Conservation (phyloP, 768 basidiomycete genomes). For the Boletus huronensis region DNA sequence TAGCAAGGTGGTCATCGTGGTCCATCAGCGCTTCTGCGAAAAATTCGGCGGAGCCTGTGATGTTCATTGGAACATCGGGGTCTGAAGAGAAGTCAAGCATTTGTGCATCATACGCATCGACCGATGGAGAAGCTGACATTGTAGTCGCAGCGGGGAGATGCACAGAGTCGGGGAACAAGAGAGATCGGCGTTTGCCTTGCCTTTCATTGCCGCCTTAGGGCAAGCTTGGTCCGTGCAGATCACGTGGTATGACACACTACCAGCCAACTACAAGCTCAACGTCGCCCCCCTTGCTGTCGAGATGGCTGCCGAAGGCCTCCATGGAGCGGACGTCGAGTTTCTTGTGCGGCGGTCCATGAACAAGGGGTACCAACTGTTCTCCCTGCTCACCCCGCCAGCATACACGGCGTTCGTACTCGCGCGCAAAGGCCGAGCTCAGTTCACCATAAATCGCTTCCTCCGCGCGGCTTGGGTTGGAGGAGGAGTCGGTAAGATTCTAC, state of each 20-base stretch:
- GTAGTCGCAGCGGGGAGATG: constrained; percentile 12
- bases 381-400: constrained; percentile 57
- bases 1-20: constrained; percentile 42
- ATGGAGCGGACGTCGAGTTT: constrained; percentile 58
- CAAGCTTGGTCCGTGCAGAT: constrained; percentile 31
- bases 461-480: constrained; percentile 76
- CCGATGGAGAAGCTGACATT: constrained; percentile 30
- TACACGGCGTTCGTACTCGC: constrained; percentile 54
- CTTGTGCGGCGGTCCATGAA: constrained; percentile 63
- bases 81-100: constrained; percentile 61
- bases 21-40: constrained; percentile 60
- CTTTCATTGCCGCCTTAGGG: constrained; percentile 20
- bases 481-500: constrained; percentile 38
- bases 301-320: constrained; percentile 23
- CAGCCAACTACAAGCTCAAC: too few relatives aligned
- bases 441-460: constrained; percentile 60
- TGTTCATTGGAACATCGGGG: constrained; percentile 58
- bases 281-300: neutral
- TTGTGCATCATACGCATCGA: constrained; percentile 57
- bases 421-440: constrained; percentile 50
- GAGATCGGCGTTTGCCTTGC: constrained; percentile 15
- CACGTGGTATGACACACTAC: constrained; percentile 20
- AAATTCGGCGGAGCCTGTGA: constrained; percentile 40
- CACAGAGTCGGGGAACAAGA: constrained; percentile 14
- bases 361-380: constrained; percentile 65